Evolutionary conservation across 2,329 filamentous ascomycete species (phyloP).

Genomic region (Raffaelea albimanens): DNA sequence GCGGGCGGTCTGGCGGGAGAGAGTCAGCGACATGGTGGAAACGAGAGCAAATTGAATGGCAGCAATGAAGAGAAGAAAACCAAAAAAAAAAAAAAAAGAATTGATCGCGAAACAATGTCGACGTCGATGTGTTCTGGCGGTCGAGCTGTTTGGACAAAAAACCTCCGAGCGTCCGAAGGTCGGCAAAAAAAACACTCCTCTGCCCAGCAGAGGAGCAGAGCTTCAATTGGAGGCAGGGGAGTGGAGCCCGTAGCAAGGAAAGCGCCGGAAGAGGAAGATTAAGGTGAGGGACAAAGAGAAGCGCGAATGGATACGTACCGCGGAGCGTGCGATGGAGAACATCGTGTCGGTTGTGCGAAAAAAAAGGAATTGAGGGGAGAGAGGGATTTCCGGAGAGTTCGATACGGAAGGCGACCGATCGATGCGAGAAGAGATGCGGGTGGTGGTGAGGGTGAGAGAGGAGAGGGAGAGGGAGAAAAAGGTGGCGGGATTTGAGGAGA

Average conservation of each 20-base stretch:
- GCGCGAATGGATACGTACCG: conserved; percentile 47
- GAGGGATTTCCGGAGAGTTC: neutral
- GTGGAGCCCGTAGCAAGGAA: neutral
- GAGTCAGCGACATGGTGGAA: no score
- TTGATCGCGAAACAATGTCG: no score
- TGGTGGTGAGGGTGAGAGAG: neutral
- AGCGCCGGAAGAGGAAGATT: no score
- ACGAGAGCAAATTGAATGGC: no score
- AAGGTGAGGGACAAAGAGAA: no score
- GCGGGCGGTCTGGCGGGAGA: conserved; percentile 33
- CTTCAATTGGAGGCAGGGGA: no score
- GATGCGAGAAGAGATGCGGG: neutral
- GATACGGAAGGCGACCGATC: neutral
- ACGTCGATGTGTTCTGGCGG: neutral
- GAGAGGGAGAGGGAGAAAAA: neutral
- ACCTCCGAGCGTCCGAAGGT: neutral
- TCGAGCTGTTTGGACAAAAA: neutral
- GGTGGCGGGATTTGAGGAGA: neutral
- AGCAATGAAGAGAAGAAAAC: no score
- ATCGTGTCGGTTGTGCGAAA: conserved; percentile 35
- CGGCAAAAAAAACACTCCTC: no score
- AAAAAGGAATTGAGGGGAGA: neutral
- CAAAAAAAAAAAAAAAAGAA: neutral
- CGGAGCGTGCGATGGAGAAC: conserved; percentile 47
- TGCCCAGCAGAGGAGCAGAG: no score